Conservation (phyloP, 129 eudicot species). For the Silybum marianum region DNA sequence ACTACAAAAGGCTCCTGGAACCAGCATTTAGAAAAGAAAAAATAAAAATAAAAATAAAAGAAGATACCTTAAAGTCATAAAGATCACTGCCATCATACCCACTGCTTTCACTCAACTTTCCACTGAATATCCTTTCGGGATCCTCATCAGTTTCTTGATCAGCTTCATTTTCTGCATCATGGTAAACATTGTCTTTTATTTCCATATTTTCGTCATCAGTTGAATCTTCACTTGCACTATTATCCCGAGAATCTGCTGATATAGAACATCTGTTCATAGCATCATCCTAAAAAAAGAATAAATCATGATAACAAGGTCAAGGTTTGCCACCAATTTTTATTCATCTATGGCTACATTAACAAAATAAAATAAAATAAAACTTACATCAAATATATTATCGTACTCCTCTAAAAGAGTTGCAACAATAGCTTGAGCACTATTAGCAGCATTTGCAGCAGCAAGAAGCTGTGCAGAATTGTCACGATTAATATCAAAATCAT, state of each 20-base stretch:
- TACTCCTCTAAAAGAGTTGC: constrained; percentile 87
- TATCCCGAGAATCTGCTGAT: constrained; percentile 82
- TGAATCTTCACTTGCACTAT: constrained; percentile 84
- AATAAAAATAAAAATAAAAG: neutral
- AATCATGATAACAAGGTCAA: neutral
- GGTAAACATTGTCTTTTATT: constrained; percentile 70
- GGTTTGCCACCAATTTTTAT: neutral
- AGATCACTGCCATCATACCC: constrained; percentile 91
- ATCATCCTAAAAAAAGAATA: constrained; percentile 62
- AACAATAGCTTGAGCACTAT: constrained; percentile 87
- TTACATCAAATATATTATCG: constrained; percentile 79
- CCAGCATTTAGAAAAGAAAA: neutral
- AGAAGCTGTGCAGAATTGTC: constrained; percentile 94
- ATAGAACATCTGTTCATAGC: constrained; percentile 79
- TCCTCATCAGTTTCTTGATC: constrained; percentile 77
- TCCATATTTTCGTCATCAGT: constrained; percentile 71
- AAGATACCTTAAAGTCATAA: constrained; percentile 81
- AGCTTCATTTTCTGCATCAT: constrained; percentile 89
- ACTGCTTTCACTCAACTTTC: constrained; percentile 92
- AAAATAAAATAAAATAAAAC: constrained; percentile 34
- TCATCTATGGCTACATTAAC: neutral
- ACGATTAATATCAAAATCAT: constrained; percentile 72
- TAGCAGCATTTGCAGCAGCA: constrained; percentile 99
- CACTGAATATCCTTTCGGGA: constrained; percentile 74
- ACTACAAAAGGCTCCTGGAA: neutral